Percentiles rank a stretch among this genome's conserved stretches.
These are phyloP conservation scores for Kokia cookei DNA, from an alignment of 441 rosid species.

Conservation along the genomic window DNA sequence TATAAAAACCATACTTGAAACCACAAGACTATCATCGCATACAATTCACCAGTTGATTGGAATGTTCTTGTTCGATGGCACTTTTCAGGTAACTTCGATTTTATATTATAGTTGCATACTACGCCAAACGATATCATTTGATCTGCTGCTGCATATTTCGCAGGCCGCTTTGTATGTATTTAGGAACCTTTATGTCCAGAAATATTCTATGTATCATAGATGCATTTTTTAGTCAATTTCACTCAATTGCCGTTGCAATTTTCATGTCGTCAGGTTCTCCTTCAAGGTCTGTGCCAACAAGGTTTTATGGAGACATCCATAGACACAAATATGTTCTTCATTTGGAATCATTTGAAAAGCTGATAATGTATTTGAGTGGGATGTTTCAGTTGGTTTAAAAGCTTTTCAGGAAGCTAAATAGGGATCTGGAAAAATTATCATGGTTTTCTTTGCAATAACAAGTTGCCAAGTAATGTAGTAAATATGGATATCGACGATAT, in stretches of 20 bases:
- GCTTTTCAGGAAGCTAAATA: not conserved
- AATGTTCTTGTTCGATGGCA: constrained; percentile 42
- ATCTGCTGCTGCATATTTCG: not conserved
- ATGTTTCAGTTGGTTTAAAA: not conserved
- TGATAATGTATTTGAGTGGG: not conserved
- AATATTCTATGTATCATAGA: constrained; percentile 27
- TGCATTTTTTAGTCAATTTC: not conserved
- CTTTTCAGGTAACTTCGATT: constrained; percentile 60
- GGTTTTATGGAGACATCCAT: constrained; percentile 63
- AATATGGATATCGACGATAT: not conserved
- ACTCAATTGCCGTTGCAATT: not conserved
- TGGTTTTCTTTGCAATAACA: not conserved
- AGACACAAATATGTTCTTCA: not conserved
- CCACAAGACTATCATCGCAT: constrained; percentile 86
- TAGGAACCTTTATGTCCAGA: constrained; percentile 81
- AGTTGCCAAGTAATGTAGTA: not conserved
- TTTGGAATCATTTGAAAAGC: not conserved
- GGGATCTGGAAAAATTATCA: not conserved
- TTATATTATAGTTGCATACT: not conserved
- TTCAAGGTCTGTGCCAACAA: constrained; percentile 82
- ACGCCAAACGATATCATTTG: not conserved
- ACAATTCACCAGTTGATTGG: no score
- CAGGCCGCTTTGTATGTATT: constrained; percentile 75
- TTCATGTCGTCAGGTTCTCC: constrained; percentile 61
- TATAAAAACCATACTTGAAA: constrained; percentile 30